phyloP scores from a whole-genome alignment of 2,329 filamentous ascomycete genomes.

The Sphaerostilbella broomeana region DNA sequence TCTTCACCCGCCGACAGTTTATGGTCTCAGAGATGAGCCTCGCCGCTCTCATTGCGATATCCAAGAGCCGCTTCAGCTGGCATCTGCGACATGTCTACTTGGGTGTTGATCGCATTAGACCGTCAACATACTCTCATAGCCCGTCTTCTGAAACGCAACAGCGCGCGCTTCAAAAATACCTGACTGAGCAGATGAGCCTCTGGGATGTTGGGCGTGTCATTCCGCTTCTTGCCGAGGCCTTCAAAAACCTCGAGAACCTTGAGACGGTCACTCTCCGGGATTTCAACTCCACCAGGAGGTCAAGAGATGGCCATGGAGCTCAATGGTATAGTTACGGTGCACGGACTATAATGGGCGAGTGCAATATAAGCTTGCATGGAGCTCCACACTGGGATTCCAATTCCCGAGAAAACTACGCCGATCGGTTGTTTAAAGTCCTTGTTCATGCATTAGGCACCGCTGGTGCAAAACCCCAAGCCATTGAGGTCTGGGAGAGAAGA shows the following conservation, averaged over 20 bases:
- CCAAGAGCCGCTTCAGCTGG: conserved; percentile 36
- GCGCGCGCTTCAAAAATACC: conserved; percentile 15
- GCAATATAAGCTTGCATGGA: no score
- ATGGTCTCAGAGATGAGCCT: conserved; percentile 54
- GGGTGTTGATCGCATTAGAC: conserved; percentile 20
- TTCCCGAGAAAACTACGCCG: conserved; percentile 19
- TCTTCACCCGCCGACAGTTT: conserved; percentile 61
- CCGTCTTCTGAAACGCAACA: conserved; percentile 13
- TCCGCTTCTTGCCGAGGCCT: conserved; percentile 50
- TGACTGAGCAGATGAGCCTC: conserved; percentile 24
- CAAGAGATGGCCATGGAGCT: conserved; percentile 37
- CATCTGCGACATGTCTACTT: conserved; percentile 33
- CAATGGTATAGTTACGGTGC: conserved; percentile 52
- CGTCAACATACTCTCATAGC: no score
- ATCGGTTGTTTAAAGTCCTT: conserved; percentile 33
- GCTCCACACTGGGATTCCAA: neutral
- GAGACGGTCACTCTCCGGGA: conserved; percentile 53
- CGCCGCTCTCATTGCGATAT: conserved; percentile 46
- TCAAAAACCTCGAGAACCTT: conserved; percentile 48
- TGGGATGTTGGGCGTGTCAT: conserved; percentile 40
- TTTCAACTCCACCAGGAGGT: conserved; percentile 43
- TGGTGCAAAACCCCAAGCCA: conserved; percentile 28
- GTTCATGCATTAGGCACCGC: conserved; percentile 38
- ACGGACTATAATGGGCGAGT: conserved; percentile 31
- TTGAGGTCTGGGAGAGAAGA: conserved; percentile 42